Evolutionary conservation across 352 stramenopile genomes (phyloP).

Genomic region (Phytopythium kandeliae): DNA sequence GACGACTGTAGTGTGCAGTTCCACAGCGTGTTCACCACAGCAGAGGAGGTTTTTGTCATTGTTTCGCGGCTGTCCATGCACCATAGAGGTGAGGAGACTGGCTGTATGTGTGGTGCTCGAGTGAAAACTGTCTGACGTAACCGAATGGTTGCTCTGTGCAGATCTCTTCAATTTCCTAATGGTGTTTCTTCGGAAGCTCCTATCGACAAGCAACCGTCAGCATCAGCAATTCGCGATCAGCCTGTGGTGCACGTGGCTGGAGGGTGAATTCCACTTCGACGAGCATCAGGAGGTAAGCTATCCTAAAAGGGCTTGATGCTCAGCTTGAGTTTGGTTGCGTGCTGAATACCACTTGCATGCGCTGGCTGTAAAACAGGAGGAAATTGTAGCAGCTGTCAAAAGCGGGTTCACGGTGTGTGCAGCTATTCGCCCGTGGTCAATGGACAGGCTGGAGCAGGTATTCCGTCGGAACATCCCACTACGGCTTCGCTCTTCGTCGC

Average conservation of each 20-base stretch:
- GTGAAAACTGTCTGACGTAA: not conserved
- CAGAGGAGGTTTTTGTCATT: conserved; percentile 41
- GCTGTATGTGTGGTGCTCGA: not conserved
- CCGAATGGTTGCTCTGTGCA: conserved; percentile 9
- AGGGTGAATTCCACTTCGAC: conserved; percentile 34
- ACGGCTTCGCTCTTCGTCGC: conserved; percentile 25
- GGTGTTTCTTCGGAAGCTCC: conserved; percentile 71
- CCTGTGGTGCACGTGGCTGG: conserved; percentile 67
- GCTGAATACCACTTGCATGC: not conserved
- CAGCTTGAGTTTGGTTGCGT: not conserved
- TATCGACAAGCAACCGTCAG: conserved; percentile 36
- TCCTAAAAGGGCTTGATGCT: not conserved
- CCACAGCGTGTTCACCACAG: conserved; percentile 30
- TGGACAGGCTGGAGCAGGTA: conserved; percentile 36
- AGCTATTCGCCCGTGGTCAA: conserved; percentile 30
- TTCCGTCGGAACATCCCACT: conserved; percentile 13
- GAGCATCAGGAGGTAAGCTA: conserved; percentile 56
- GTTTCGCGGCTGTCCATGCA: conserved; percentile 29
- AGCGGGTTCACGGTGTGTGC: conserved; percentile 35
- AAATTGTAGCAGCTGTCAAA: conserved; percentile 49
- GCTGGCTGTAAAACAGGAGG: conserved; percentile 24
- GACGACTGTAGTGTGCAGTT: conserved; percentile 30
- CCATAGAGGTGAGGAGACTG: conserved; percentile 30
- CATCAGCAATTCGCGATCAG: conserved; percentile 61
- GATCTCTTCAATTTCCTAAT: conserved; percentile 81